Conservation (phyloP, 2,329 filamentous ascomycete genomes). For the Coniochaeta prunicola region DNA sequence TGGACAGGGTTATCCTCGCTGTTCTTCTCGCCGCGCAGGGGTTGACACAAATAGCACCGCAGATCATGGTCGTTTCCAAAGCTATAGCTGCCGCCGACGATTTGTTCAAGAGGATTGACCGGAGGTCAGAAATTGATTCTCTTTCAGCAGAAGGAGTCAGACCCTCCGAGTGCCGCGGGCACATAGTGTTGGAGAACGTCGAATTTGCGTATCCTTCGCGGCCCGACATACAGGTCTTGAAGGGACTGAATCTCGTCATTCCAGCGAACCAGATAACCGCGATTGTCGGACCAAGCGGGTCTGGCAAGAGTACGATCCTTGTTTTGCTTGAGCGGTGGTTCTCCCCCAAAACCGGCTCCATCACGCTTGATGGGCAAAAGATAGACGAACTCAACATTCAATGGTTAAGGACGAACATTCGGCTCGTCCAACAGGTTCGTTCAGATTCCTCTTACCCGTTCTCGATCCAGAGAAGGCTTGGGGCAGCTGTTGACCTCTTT, state of each 20-base stretch:
- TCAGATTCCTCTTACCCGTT: slow-evolving; percentile 11
- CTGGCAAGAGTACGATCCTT: slow-evolving; percentile 27
- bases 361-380: slow-evolving; percentile 19
- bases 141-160: slow-evolving; percentile 28
- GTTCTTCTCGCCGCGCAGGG: slow-evolving; percentile 37
- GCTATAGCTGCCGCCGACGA: slow-evolving; percentile 38
- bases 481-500: background rate
- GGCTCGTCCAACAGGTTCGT: slow-evolving; percentile 22
- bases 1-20: slow-evolving; percentile 35
- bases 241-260: slow-evolving; percentile 27
- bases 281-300: slow-evolving; percentile 51
- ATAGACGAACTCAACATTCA: slow-evolving; percentile 18
- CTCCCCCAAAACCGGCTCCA: slow-evolving; percentile 11
- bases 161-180: slow-evolving; percentile 23
- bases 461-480: background rate
- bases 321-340: slow-evolving; percentile 53
- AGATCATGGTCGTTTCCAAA: slow-evolving; percentile 35
- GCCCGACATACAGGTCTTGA: slow-evolving; percentile 32
- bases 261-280: slow-evolving; percentile 38
- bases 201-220: slow-evolving; percentile 45
- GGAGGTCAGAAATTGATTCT: slow-evolving; percentile 29
- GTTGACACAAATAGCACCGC: slow-evolving; percentile 39
- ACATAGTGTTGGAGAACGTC: slow-evolving; percentile 36
- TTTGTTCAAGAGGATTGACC: slow-evolving; percentile 40
- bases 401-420: slow-evolving; percentile 22